These are phyloP conservation scores for Aspergillus homomorphus DNA, from an alignment of 495 filamentous ascomycete genomes.

Conservation along the genomic window DNA sequence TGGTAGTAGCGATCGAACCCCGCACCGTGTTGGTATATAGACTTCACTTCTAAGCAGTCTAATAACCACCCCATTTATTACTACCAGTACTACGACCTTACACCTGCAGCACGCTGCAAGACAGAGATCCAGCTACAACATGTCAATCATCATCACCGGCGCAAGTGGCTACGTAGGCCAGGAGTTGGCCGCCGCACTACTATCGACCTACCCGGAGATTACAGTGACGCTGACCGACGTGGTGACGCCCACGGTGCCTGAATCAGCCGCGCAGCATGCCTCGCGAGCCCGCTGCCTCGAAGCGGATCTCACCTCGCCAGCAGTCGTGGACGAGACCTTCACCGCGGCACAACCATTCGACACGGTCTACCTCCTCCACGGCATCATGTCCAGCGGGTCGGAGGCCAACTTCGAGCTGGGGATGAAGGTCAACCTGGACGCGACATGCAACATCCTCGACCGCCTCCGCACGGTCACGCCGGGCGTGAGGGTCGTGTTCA, in stretches of 20 bases:
- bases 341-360: constrained; percentile 43
- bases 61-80: background rate
- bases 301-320: constrained; percentile 60
- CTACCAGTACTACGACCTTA: background rate
- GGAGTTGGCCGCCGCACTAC: constrained; percentile 60
- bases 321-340: constrained; percentile 56
- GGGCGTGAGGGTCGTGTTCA: constrained; percentile 60
- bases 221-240: constrained; percentile 65
- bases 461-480: constrained; percentile 54
- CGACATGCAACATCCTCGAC: constrained; percentile 62
- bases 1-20: constrained; percentile 6
- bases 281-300: constrained; percentile 45
- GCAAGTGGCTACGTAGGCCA: constrained; percentile 71
- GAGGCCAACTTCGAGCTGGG: constrained; percentile 76
- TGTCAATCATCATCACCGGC: constrained; percentile 70
- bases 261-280: constrained; percentile 42
- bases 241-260: constrained; percentile 52
- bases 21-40: constrained; percentile 6
- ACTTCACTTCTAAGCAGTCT: background rate
- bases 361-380: constrained; percentile 75
- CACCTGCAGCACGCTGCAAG: background rate
- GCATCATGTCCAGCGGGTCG: constrained; percentile 77
- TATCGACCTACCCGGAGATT: constrained; percentile 49
- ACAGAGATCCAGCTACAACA: constrained; percentile 18
- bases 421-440: constrained; percentile 70